A percentile compares a stretch with the other conserved stretches of the same genome.
These are phyloP conservation scores for Phytophthora tubulina DNA, from an alignment of 352 stramenopile genomes.

Conservation along the genomic window DNA sequence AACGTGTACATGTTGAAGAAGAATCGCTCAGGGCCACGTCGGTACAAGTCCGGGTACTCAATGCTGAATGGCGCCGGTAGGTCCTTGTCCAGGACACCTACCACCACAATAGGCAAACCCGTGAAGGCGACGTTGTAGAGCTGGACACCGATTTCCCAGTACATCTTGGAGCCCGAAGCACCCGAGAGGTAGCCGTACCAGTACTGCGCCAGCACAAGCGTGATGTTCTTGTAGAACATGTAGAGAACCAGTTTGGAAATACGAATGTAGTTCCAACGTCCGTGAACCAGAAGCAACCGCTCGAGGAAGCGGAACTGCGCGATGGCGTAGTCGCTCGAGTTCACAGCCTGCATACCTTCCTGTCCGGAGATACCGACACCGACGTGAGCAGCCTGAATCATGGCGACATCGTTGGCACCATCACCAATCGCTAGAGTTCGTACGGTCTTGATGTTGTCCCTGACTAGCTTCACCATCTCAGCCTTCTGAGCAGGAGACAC, in stretches of 20 bases:
- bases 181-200: slow-evolving; percentile 94
- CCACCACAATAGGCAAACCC: slow-evolving; percentile 90
- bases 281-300: slow-evolving; percentile 92
- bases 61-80: slow-evolving; percentile 77
- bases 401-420: slow-evolving; percentile 95
- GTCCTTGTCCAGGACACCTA: slow-evolving; percentile 88
- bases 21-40: slow-evolving; percentile 64
- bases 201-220: slow-evolving; percentile 91
- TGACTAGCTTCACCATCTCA: slow-evolving; percentile 80
- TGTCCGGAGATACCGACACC: slow-evolving; percentile 95
- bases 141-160: slow-evolving; percentile 87
- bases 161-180: slow-evolving; percentile 91
- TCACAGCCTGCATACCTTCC: slow-evolving; percentile 95
- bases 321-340: slow-evolving; percentile 95
- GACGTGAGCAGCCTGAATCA: slow-evolving; percentile 95
- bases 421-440: slow-evolving; percentile 92
- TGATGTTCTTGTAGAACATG: slow-evolving; percentile 97
- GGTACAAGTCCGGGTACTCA: slow-evolving; percentile 84
- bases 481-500: slow-evolving; percentile 89
- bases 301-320: slow-evolving; percentile 94
- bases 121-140: slow-evolving; percentile 97
- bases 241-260: slow-evolving; percentile 93
- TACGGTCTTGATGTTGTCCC: slow-evolving; percentile 62
- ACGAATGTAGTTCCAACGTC: slow-evolving; percentile 92
- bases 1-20: slow-evolving; percentile 89